Conservation (phyloP, 2,329 filamentous ascomycete species). For the Aureobasidium sp. region DNA sequence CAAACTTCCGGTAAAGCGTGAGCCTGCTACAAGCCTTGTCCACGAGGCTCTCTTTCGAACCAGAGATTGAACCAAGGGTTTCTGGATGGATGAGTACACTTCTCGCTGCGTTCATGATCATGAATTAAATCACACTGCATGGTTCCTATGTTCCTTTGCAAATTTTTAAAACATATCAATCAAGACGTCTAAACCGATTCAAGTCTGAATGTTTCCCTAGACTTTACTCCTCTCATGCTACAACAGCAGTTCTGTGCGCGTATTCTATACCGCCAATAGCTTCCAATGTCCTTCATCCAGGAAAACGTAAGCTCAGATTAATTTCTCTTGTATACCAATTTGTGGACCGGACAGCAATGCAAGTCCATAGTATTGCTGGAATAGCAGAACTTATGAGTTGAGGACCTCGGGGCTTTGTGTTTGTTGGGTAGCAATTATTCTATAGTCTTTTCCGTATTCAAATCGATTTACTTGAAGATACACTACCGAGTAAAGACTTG, state of each 20-base stretch:
- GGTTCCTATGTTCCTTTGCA: neutral
- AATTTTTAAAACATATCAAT: neutral
- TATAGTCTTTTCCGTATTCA: neutral
- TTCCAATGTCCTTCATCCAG: neutral
- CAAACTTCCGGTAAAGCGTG: too few relatives aligned
- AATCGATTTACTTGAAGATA: neutral
- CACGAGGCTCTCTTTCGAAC: too few relatives aligned
- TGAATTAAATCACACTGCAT: neutral
- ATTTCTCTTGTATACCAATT: neutral
- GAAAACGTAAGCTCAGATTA: neutral
- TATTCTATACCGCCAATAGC: neutral
- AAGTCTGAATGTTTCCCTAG: neutral
- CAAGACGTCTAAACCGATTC: neutral
- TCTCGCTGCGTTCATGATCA: too few relatives aligned
- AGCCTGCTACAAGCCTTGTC: neutral
- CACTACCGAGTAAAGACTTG: too few relatives aligned
- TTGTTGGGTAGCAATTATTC: neutral
- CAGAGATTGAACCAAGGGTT: neutral
- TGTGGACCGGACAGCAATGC: neutral
- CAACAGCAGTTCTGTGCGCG: neutral
- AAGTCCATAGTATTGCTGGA: neutral
- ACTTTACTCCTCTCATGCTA: neutral
- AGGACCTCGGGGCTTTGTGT: neutral
- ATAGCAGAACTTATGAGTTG: neutral
- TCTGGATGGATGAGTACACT: neutral